Conservation (phyloP, 1,139 yeast genomes). For the Saccharomyces uvarum region DNA sequence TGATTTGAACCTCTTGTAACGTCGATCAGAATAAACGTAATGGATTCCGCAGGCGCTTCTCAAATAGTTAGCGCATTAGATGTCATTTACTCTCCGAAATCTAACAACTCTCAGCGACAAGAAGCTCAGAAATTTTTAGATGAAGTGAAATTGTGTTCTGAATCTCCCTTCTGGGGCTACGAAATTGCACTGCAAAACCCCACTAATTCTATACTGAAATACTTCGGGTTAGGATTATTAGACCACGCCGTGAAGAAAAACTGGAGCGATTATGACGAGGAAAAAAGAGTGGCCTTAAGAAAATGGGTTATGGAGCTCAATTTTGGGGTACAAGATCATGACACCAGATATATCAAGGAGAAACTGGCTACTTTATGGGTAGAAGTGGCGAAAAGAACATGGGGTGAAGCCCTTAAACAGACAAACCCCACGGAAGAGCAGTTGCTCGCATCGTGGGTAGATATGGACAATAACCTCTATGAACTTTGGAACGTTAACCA, state of each 20-base stretch:
- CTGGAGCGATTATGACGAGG: slow-evolving; percentile 51
- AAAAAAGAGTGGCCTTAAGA: slow-evolving; percentile 62
- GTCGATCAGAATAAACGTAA: slow-evolving; percentile 19
- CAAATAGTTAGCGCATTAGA: slow-evolving; percentile 73
- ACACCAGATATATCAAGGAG: slow-evolving; percentile 86
- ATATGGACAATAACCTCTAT: slow-evolving; percentile 75
- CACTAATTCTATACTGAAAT: slow-evolving; percentile 64
- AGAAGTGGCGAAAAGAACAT: slow-evolving; percentile 79
- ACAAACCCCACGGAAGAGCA: slow-evolving; percentile 38
- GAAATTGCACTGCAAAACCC: slow-evolving; percentile 66
- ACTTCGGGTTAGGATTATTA: slow-evolving; percentile 77
- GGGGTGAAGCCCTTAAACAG: slow-evolving; percentile 58
- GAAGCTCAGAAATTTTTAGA: slow-evolving; percentile 73
- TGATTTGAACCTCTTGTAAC: not conserved
- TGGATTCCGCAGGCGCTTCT: slow-evolving; percentile 59
- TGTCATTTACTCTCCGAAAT: slow-evolving; percentile 65
- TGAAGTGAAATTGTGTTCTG: slow-evolving; percentile 63
- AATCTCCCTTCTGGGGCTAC: slow-evolving; percentile 90
- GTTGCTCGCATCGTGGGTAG: slow-evolving; percentile 68
- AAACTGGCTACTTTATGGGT: slow-evolving; percentile 90
- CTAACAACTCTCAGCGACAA: slow-evolving; percentile 56
- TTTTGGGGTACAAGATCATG: slow-evolving; percentile 47
- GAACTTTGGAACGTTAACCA: slow-evolving; percentile 63
- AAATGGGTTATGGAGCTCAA: slow-evolving; percentile 81
- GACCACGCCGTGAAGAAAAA: slow-evolving; percentile 60